Evolutionary conservation across 805 yeast genomes (phyloP).

Genomic region (Cyberlindnera euphorbiae): DNA sequence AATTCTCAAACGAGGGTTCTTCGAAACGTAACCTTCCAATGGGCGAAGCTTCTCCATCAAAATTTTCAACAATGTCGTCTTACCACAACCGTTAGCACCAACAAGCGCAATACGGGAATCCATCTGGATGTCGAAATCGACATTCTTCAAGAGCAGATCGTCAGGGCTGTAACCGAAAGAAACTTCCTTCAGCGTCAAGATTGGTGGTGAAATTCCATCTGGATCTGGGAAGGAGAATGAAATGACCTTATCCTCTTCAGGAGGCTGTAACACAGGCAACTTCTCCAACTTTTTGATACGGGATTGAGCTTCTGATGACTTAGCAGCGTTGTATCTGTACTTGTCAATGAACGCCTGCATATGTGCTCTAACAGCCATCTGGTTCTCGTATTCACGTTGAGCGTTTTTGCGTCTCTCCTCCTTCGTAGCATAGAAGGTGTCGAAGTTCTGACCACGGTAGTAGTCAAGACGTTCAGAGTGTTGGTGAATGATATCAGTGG

Average conservation of each 20-base stretch:
- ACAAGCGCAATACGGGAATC: slow-evolving; percentile 93
- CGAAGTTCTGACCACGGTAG: slow-evolving; percentile 91
- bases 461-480: slow-evolving; percentile 96
- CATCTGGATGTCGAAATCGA: slow-evolving; percentile 87
- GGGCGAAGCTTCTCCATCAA: slow-evolving; percentile 78
- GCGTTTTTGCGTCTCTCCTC: slow-evolving; percentile 95
- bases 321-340: slow-evolving; percentile 95
- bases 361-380: slow-evolving; percentile 93
- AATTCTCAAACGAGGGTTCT: slow-evolving; percentile 82
- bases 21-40: slow-evolving; percentile 67
- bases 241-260: slow-evolving; percentile 83
- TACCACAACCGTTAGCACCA: slow-evolving; percentile 99
- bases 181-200: slow-evolving; percentile 81
- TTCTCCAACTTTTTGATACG: slow-evolving; percentile 96
- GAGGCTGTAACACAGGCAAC: slow-evolving; percentile 86
- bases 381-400: slow-evolving; percentile 92
- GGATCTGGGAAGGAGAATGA: slow-evolving; percentile 94
- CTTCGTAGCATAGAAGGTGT: slow-evolving; percentile 84
- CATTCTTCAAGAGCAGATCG: slow-evolving; percentile 63
- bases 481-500: slow-evolving; percentile 96
- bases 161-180: slow-evolving; percentile 75
- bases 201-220: slow-evolving; percentile 88
- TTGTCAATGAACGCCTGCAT: slow-evolving; percentile 93
- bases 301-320: slow-evolving; percentile 95
- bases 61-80: slow-evolving; percentile 86